Evolutionary conservation across 1,139 yeast species (phyloP), one percentile per base, ranked within the genome.

Genomic region (Kazachstania sp.): DNA sequence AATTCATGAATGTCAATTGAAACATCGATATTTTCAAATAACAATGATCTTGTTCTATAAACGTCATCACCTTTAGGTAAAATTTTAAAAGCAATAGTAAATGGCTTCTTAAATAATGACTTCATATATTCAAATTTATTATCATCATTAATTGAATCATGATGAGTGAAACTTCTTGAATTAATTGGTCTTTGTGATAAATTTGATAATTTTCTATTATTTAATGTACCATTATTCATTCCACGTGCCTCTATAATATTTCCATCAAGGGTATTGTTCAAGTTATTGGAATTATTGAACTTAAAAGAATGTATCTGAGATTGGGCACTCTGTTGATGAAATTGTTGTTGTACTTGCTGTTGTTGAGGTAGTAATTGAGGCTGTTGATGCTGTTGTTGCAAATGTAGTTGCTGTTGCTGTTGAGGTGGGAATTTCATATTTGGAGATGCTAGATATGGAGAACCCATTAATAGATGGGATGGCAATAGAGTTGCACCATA

Each of bases 401-500:
- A 15, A 8, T 18, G 44, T 41, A 26, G n/a, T n/a, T n/a, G n/a
- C n/a, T n/a, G n/a, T n/a, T n/a, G 43, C 15, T 38, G 43, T 23
- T 45, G 45, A 15, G 38, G 45, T 9, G 44, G 30, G 15, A n/a
- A 26, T 18, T 29, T 28, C 38, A 45, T 30, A 28, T 66, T 64
- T 28, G 71, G 71, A 1, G 71, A 63, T n/a, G 75, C 77, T 43
- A 77, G 73, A 58, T 77, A 83, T 0, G 92, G 92, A 1, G 90
- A 80, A 19, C 79, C 78, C 53, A 81, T 68, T 45, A 84, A 67
- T 46, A 84, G 66, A 58, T 82, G 86, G 28, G 86, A 74, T 1
- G 92, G 92, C 36, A 84, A 67, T 72, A 83, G 72, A 16, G 84
- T 77, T n/a, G 82, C 74, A 9, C 81, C 77, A 57, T 76, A 78